Evolutionary conservation across 164 flowering plant genomes (phyloP).

Genomic region (Umbellularia californica): DNA sequence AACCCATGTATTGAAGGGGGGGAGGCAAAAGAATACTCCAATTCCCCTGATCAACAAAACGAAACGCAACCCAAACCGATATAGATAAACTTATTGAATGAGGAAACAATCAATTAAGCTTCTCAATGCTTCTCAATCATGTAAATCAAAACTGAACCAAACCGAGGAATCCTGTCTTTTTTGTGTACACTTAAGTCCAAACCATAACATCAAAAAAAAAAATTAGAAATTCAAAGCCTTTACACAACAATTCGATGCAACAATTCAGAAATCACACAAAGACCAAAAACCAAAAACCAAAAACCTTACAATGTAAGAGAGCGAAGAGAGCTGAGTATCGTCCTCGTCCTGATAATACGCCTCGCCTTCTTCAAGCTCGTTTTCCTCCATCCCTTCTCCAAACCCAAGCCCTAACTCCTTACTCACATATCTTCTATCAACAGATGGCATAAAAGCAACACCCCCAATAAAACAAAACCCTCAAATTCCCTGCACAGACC

Average conservation of each 20-base stretch:
- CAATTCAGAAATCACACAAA: not conserved
- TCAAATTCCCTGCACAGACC: not conserved
- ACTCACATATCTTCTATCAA: conserved; percentile 61
- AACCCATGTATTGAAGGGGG: no score
- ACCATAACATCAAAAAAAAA: not conserved
- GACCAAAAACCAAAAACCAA: not conserved
- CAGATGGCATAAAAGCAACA: conserved; percentile 49
- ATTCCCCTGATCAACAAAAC: not conserved
- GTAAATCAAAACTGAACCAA: not conserved
- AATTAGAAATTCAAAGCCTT: no score
- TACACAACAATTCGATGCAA: not conserved
- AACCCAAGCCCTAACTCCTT: conserved; percentile 42
- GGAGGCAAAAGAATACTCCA: no score
- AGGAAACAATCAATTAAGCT: not conserved
- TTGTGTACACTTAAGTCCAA: not conserved
- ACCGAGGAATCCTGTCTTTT: not conserved
- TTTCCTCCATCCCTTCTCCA: conserved; percentile 61
- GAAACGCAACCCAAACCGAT: not conserved
- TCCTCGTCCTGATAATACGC: conserved; percentile 54
- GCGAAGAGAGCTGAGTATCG: conserved; percentile 44
- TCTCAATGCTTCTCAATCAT: not conserved
- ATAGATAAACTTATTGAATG: not conserved
- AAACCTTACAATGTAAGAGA: conserved; percentile 53
- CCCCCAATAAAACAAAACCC: conserved; percentile 18
- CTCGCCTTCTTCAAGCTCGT: conserved; percentile 97